These are phyloP conservation scores for Cystobasidium onofrii DNA, from an alignment of 768 basidiomycete species.

Conservation along the genomic window DNA sequence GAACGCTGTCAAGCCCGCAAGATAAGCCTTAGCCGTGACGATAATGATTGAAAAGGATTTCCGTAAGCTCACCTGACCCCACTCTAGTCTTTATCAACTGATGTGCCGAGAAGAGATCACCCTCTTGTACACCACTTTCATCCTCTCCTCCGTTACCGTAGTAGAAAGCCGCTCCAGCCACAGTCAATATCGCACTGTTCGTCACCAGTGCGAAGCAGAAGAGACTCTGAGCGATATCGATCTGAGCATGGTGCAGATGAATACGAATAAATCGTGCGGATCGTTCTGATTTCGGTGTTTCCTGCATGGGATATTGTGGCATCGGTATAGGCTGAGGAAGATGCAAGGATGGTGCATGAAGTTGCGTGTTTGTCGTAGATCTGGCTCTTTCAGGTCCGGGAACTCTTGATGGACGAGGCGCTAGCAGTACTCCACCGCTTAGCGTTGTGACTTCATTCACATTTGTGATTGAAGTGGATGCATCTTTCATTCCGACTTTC, in stretches of 20 bases:
- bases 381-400: not conserved
- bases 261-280: conserved; percentile 52
- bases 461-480: not conserved
- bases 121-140: conserved; percentile 50
- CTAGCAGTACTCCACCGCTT: not conserved
- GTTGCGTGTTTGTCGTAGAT: not conserved
- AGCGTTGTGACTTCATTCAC: not conserved
- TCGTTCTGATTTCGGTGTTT: conserved; percentile 49
- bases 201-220: conserved; percentile 79
- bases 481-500: not conserved
- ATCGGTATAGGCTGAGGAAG: conserved; percentile 37
- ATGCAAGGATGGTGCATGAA: conserved; percentile 32
- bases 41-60: not conserved
- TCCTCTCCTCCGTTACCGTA: conserved; percentile 49
- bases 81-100: conserved; percentile 60
- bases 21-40: not conserved
- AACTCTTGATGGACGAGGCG: not conserved
- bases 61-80: conserved; percentile 56
- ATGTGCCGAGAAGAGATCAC: conserved; percentile 67
- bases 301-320: not conserved
- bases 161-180: conserved; percentile 75
- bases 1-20: conserved; percentile 52
- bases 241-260: conserved; percentile 60
- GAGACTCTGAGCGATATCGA: conserved; percentile 59
- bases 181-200: conserved; percentile 70